These are phyloP conservation scores for Saccharomyces hybrid DNA, from an alignment of 1,139 yeast genomes.

Conservation along the genomic window DNA sequence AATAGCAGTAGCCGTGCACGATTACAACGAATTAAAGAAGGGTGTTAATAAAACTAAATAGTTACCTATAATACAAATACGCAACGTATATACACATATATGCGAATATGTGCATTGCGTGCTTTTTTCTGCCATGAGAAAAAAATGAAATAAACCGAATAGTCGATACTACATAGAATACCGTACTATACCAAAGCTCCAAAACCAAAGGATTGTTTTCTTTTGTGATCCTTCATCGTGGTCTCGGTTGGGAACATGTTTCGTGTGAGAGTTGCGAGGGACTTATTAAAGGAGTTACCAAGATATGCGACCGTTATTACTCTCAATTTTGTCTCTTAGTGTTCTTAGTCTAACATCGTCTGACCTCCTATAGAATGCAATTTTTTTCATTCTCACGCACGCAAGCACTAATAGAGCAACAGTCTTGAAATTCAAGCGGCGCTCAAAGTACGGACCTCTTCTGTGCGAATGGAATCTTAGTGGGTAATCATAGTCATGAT, in stretches of 20 bases:
- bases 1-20: slow-evolving; percentile 14
- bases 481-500: slow-evolving; percentile 1
- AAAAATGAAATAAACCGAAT: not conserved
- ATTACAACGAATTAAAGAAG: slow-evolving; percentile 12
- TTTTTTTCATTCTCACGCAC: slow-evolving; percentile 25
- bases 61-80: slow-evolving; percentile 1
- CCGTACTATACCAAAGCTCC: not conserved
- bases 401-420: slow-evolving; percentile 27
- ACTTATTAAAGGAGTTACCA: slow-evolving; percentile 14
- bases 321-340: slow-evolving; percentile 25
- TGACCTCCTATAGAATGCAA: slow-evolving; percentile 22
- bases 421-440: slow-evolving; percentile 17
- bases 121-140: not conserved
- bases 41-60: not conserved
- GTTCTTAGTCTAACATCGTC: slow-evolving; percentile 23
- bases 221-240: not conserved
- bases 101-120: not conserved
- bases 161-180: not conserved
- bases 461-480: not conserved
- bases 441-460: slow-evolving; percentile 1
- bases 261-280: slow-evolving; percentile 1
- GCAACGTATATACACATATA: not conserved
- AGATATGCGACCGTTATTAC: slow-evolving; percentile 22
- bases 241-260: not conserved
- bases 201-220: not conserved